A percentile compares a stretch with the other conserved stretches of the same genome.
These are phyloP conservation scores for Arabidopsis hybrid DNA, from an alignment of 441 rosid species.

Conservation along the genomic window DNA sequence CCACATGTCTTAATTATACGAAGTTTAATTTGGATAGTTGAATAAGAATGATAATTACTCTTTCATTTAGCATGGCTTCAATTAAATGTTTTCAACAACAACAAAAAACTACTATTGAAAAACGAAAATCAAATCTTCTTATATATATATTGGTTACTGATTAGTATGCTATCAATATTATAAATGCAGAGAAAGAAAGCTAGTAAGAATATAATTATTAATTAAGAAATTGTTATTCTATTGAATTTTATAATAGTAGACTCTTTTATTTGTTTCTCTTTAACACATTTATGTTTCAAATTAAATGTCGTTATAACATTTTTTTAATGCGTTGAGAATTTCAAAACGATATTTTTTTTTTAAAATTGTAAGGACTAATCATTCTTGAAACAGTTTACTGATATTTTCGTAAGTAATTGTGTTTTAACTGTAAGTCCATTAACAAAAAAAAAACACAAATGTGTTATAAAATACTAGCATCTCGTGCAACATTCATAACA, in stretches of 20 bases:
- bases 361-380: not conserved
- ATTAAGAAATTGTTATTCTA: not conserved
- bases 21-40: too few species aligned
- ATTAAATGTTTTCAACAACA: too few species aligned
- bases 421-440: not conserved
- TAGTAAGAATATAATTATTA: not conserved
- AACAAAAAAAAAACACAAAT: not conserved
- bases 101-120: too few species aligned
- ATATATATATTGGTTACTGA: not conserved
- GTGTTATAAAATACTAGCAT: not conserved
- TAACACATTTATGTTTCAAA: not conserved
- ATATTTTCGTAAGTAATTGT: not conserved
- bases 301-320: not conserved
- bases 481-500: constrained; percentile 37
- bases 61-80: too few species aligned
- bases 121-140: too few species aligned
- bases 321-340: not conserved
- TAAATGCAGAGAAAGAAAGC: not conserved
- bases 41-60: too few species aligned
- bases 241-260: not conserved
- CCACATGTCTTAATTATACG: too few species aligned
- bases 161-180: not conserved
- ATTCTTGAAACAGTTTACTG: not conserved
- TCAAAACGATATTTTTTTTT: not conserved
- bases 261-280: not conserved